Base-by-base conservation (phyloP, 441 rosid species). In the Cnidoscolus chayamansa region DNA sequence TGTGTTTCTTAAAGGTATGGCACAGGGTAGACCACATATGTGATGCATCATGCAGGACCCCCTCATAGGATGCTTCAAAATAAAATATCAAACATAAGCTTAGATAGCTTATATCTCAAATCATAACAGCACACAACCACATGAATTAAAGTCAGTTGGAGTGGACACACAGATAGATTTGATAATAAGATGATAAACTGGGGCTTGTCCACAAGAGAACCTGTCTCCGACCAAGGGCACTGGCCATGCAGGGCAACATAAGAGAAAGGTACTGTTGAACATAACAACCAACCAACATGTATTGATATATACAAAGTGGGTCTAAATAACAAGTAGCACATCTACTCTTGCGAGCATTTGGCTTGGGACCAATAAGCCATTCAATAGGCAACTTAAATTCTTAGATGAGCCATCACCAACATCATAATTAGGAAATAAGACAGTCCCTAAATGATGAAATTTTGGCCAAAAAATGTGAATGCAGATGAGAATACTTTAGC, bases 31-130 rank as follows among this genome's bases (percentile, higher is more conserved):
- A 79, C 83, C 65, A 70, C 68, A 73, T 72, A 56, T 67, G 74
- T 76, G 76, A 80, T 65, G 79, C 68, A 72, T 70, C 81, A 77
- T 64, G 81, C 77, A 83, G 71, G 76, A 62, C 51, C 77, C 66
- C 43, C 56, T 78, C 75, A 66, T 63, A 61, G 77, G 74, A 80
- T 68, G 65, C 80, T 68, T 61, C 47, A 63, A 54, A 80, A 61
- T 35, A 74, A 65, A 57, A 51, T 40, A 57, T 31, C 59, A 76
- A 31, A 35, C 45, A 47, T 19, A 7, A 56, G 37, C 58, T 51
- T 45, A 59, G 48, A 55, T 59, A 53, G 72, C 68, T 68, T 64
- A 74, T 63, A 74, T 71, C 67, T 74, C 30, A 72, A 65, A 68
- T 20, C 74, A 63, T 47, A 20, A 67, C 2, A 62, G 60, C 69